Evolutionary conservation across 345 rosid genomes (phyloP), one percentile per base, ranked within the genome.

Genomic region (Linum tenue): DNA sequence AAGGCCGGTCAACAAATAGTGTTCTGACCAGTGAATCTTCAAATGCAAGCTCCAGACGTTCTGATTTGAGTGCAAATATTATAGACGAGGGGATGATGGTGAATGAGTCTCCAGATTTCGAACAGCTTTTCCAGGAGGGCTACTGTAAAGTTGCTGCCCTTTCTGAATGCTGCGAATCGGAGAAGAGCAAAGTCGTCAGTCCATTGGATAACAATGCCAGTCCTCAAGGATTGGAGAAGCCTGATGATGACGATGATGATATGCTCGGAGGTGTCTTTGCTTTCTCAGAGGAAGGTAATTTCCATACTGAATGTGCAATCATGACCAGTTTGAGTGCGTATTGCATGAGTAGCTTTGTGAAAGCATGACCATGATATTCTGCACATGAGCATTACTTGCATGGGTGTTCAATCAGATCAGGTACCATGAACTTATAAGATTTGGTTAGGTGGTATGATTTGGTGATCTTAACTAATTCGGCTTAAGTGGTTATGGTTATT

Each of bases 241-340:
- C 83, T 3, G 92, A 85, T 73, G 94, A 86, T 71, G 86, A 83
- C 63, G 82, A 67, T 36, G 98, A 78, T 38, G 92, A 88, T 70
- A 83, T 89, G 85, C 83, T 91, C 51, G 99, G 97, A 72, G 95
- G 89, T 73, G 84, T 91, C 78, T 95, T 91, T 66, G 82, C 86
- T 77, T 95, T 95, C 83, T 95, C 90, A 2, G 96, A 95, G 79
- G 91, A 85, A 81, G 99, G 99, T 91, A 79, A 39, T 22, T 22
- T 22, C 31, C 31, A 22, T 22, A 22, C 31, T 22, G 31, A 22
- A 22, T 22, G 31, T 22, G 31, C 31, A 22, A 22, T 22, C 31
- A 22, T 22, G 31, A 22, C 31, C 31, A 22, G 31, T 22, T 22
- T 22, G 31, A 22, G 31, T 22, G 31, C 31, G 31, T 22, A 22